Conservation (phyloP, 73 alveolate genomes). For the Tetrahymena thermophila region DNA sequence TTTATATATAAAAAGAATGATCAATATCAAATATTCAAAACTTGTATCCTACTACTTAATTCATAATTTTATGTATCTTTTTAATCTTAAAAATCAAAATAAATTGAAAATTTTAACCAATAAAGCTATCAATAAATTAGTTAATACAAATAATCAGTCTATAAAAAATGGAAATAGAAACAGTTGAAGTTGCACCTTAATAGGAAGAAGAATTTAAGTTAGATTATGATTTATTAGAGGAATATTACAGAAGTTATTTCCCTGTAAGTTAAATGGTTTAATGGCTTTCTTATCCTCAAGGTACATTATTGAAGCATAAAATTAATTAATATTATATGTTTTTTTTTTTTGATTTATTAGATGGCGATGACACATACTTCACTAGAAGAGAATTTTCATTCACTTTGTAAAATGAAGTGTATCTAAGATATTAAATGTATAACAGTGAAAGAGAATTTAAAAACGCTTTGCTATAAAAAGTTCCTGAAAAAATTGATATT, state of each 20-base stretch:
- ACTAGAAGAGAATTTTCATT: conserved; percentile 57
- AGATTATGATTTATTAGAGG: background rate
- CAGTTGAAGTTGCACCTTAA: background rate
- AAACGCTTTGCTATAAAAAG: conserved; percentile 47
- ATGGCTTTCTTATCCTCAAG: background rate
- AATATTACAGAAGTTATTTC: background rate
- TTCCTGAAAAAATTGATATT: conserved; percentile 88
- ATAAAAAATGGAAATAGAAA: background rate
- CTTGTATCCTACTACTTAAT: background rate
- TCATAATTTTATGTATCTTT: background rate
- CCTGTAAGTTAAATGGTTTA: background rate
- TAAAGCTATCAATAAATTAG: background rate
- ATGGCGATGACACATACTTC: background rate
- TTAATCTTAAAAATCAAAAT: background rate
- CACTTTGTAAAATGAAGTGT: conserved; percentile 76
- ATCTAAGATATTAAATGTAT: conserved; percentile 75
- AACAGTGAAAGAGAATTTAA: conserved; percentile 62
- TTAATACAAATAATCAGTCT: background rate
- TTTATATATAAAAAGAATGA: background rate
- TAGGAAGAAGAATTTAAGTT: background rate
- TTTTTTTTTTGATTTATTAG: background rate
- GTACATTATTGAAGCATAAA: background rate
- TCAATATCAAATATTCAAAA: background rate
- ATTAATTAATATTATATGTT: background rate
- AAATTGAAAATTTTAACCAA: background rate